Evolutionary conservation across 2,329 filamentous ascomycete species (phyloP).

Genomic region (Massarina eburnea): DNA sequence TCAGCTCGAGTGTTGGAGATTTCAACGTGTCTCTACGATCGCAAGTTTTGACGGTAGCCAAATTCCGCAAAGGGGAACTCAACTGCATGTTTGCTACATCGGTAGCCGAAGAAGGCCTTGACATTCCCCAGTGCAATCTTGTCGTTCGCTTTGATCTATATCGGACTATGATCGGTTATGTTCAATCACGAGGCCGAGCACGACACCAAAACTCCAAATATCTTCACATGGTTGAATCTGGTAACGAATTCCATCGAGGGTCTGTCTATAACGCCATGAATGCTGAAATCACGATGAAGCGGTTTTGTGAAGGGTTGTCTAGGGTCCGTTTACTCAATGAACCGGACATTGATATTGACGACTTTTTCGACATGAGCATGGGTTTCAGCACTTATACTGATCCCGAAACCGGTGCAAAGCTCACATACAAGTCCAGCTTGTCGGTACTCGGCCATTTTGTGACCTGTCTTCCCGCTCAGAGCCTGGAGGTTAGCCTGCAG

Average conservation of each 20-base stretch:
- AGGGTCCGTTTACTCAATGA: conserved; percentile 70
- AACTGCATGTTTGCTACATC: conserved; percentile 67
- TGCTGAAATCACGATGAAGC: conserved; percentile 64
- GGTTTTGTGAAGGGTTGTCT: conserved; percentile 74
- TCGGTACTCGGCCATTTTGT: conserved; percentile 73
- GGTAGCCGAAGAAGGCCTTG: conserved; percentile 66
- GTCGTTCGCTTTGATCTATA: conserved; percentile 82
- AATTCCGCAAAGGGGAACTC: conserved; percentile 60
- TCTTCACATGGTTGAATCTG: conserved; percentile 77
- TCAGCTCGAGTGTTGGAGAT: conserved; percentile 55
- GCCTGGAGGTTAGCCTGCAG: conserved; percentile 51
- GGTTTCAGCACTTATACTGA: conserved; percentile 61
- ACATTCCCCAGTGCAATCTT: conserved; percentile 68
- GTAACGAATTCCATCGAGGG: conserved; percentile 63
- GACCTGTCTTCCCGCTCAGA: conserved; percentile 61
- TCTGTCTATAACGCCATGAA: conserved; percentile 62
- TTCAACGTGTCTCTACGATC: conserved; percentile 68
- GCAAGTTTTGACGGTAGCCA: conserved; percentile 72
- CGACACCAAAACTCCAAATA: conserved; percentile 77
- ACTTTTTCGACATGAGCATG: conserved; percentile 53
- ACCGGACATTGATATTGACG: conserved; percentile 43
- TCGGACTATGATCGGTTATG: conserved; percentile 87
- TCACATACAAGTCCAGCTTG: conserved; percentile 76
- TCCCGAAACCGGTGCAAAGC: conserved; percentile 68
- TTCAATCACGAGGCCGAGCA: conserved; percentile 88